Conservation (phyloP, 139 green algal genomes). For the Limnomonas spitsbergensis region DNA sequence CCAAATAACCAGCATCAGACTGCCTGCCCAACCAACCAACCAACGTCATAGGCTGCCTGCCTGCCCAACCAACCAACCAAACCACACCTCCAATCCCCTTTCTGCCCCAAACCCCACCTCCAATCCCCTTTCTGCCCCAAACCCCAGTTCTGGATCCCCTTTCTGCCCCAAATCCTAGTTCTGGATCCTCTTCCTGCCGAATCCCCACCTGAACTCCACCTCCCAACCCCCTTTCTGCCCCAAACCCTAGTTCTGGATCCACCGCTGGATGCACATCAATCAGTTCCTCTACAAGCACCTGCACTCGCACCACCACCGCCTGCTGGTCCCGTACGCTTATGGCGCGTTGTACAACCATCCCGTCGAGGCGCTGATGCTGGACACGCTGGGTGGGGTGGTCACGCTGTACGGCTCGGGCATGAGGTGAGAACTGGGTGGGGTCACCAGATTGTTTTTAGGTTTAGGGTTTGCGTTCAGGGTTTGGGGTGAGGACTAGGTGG, state of each 20-base stretch:
- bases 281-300: conserved; percentile 64
- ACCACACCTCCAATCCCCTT: no score
- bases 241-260: conserved; percentile 56
- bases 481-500: neutral
- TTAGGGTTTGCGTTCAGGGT: no score
- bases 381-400: conserved; percentile 59
- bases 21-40: no score
- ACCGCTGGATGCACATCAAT: conserved; percentile 62
- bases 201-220: conserved; percentile 51
- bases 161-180: no score
- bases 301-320: conserved; percentile 59
- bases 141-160: no score
- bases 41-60: no score
- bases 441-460: neutral
- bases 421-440: conserved; percentile 30
- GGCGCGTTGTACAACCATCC: conserved; percentile 73
- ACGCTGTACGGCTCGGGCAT: conserved; percentile 44
- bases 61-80: no score
- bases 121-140: no score
- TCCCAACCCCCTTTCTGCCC: no score
- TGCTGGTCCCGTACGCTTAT: conserved; percentile 58
- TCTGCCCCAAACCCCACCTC: no score
- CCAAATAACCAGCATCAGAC: no score
- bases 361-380: conserved; percentile 62
- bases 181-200: no score